These are phyloP conservation scores for Cinnamomum micranthum DNA, from an alignment of 164 flowering plant genomes.

Conservation along the genomic window DNA sequence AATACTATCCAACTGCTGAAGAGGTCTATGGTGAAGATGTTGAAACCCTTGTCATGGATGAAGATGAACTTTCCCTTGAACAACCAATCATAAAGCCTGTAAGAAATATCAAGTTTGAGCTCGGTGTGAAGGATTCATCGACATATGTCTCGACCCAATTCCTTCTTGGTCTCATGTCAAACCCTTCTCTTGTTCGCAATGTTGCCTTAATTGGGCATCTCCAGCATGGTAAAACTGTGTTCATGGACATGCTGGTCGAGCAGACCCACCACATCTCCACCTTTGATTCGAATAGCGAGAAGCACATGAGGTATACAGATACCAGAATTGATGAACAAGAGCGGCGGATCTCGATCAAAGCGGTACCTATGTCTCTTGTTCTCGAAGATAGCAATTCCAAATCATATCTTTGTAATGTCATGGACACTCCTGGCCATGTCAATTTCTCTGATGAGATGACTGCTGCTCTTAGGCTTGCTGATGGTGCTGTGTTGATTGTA, in stretches of 20 bases:
- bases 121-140: slow-evolving; percentile 85
- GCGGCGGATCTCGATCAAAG: slow-evolving; percentile 91
- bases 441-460: slow-evolving; percentile 99
- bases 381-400: slow-evolving; percentile 93
- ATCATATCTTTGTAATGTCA: slow-evolving; percentile 83
- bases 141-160: slow-evolving; percentile 91
- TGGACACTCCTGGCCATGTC: slow-evolving; percentile 98
- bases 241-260: slow-evolving; percentile 99
- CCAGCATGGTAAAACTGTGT: slow-evolving; percentile 90
- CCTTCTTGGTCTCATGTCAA: slow-evolving; percentile 87
- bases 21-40: slow-evolving; percentile 98
- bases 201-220: slow-evolving; percentile 93
- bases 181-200: slow-evolving; percentile 84
- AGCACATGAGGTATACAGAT: slow-evolving; percentile 96
- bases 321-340: slow-evolving; percentile 99
- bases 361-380: slow-evolving; percentile 94
- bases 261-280: slow-evolving; percentile 92
- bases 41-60: slow-evolving; percentile 97
- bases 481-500: slow-evolving; percentile 74
- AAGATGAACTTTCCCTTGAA: slow-evolving; percentile 91
- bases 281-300: slow-evolving; percentile 80
- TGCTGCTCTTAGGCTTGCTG: slow-evolving; percentile 95
- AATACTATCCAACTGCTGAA: slow-evolving; percentile 42
- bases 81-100: slow-evolving; percentile 89
- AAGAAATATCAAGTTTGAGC: slow-evolving; percentile 77